Conservation (phyloP, 768 basidiomycete species). For the Cyclocybe aegerita region DNA sequence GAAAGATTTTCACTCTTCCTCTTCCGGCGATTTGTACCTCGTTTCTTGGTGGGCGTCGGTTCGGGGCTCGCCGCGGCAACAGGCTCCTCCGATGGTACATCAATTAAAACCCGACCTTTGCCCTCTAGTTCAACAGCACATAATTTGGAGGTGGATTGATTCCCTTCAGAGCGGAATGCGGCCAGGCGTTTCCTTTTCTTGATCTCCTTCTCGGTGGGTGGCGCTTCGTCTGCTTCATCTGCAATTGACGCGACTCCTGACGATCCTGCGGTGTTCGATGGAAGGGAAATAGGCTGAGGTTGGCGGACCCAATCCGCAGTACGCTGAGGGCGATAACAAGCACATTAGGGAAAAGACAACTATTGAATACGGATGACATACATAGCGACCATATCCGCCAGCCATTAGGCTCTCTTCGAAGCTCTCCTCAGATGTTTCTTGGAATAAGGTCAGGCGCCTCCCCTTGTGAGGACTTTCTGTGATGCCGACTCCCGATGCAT, state of each 20-base stretch:
- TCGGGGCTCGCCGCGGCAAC: conserved; percentile 25
- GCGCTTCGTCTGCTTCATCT: conserved; percentile 38
- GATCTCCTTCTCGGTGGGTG: conserved; percentile 58
- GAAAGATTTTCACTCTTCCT: conserved; percentile 45
- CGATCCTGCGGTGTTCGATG: conserved; percentile 37
- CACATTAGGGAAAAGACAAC: conserved; percentile 8
- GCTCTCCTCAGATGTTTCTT: conserved; percentile 81
- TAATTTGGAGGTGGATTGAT: conserved; percentile 40
- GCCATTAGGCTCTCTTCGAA: conserved; percentile 85
- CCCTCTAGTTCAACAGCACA: conserved; percentile 66
- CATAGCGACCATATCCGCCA: conserved; percentile 77
- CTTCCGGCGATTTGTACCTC: conserved; percentile 40
- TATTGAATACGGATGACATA: conserved; percentile 31
- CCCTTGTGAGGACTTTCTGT: conserved; percentile 73
- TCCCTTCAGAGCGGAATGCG: conserved; percentile 56
- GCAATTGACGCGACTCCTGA: conserved; percentile 40
- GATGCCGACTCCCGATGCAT: conserved; percentile 49
- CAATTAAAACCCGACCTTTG: conserved; percentile 69
- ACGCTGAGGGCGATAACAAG: conserved; percentile 30
- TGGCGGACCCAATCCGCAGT: conserved; percentile 64
- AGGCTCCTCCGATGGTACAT: conserved; percentile 44
- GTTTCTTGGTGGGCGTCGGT: conserved; percentile 37
- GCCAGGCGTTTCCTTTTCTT: conserved; percentile 67
- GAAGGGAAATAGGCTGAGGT: conserved; percentile 47
- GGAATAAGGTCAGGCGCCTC: conserved; percentile 70